Evolutionary conservation across 1,284 basidiomycete genomes (phyloP), one percentile per base, ranked within the genome.

Genomic region (Ceratobasidium papillatum): DNA sequence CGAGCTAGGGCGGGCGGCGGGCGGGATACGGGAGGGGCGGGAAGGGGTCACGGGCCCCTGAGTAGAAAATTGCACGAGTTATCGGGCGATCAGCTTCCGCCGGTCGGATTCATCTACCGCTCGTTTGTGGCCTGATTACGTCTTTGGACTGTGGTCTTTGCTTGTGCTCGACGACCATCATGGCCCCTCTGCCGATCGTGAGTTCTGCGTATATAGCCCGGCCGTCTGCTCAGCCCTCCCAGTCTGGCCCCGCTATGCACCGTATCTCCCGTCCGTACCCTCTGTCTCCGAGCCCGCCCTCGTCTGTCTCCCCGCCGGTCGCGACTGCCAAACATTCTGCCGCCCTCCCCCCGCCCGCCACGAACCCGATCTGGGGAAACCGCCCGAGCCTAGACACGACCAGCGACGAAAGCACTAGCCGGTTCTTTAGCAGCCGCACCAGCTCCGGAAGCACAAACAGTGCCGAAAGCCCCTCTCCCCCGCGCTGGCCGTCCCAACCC

Each of bases 1-100:
- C 27, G 19, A 12, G 45, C 27, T 41, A 8, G 62, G 38, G 66
- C 52, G 66, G 63, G 52, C 66, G 52, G 17, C 51, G 54, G 66
- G 34, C 51, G 54, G 38, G 66, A 30, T 22, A 30, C n/a, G 51
- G 52, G 51, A 11, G 36, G 22, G 52, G 52, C 36, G n/a, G 38
- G n/a, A 25, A 38, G 51, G 41, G 9, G 22, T 45, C 36, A n/a
- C 3, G 19, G 63, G 47, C 51, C 51, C 64, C 64, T 54, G 41
- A 54, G 66, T 41, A n/a, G 66, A 69, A 69, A 69, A 69, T 69
- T 69, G 62, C 59, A 36, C 56, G 56, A 38, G 47, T 58, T 69
- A 69, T 69, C 66, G 62, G 62, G 62, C 27, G 54, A 69, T 69
- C 66, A 69, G 66, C 66, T 69, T 69, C 66, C 66, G 66, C 52